Conservation (phyloP, 2,329 filamentous ascomycete species). For the Apiospora hydei region DNA sequence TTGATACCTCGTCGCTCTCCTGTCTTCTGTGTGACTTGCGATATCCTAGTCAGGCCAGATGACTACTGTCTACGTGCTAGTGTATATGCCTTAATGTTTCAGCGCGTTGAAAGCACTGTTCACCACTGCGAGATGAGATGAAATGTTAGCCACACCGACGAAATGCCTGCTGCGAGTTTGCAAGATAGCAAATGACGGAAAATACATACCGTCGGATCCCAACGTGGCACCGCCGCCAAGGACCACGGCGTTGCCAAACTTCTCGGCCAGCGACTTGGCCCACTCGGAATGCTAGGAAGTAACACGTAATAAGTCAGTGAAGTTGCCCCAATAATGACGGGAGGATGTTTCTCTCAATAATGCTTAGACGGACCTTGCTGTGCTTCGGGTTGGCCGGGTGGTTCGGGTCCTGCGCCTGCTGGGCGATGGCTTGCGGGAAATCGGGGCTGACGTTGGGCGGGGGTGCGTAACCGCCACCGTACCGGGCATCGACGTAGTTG, state of each 20-base stretch:
- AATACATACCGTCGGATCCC: background rate
- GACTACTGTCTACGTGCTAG: background rate
- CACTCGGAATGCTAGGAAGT: slow-evolving; percentile 7
- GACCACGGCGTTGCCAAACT: slow-evolving; percentile 20
- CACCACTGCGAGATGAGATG: background rate
- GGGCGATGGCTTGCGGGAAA: slow-evolving; percentile 19
- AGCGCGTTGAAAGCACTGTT: background rate
- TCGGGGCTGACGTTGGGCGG: slow-evolving; percentile 1
- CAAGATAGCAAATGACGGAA: background rate
- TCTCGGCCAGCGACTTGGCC: slow-evolving; percentile 18
- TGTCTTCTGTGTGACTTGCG: background rate
- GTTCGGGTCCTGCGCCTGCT: slow-evolving; percentile 21
- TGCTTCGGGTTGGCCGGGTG: slow-evolving; percentile 22
- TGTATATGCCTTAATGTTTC: background rate
- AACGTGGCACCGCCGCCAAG: slow-evolving; percentile 14
- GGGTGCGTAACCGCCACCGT: background rate
- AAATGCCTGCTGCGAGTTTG: background rate
- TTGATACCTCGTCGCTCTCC: background rate
- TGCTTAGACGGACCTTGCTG: background rate
- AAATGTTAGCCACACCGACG: background rate
- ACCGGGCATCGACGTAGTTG: slow-evolving; percentile 18
- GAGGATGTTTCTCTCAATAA: background rate
- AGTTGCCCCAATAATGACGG: background rate
- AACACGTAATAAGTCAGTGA: background rate
- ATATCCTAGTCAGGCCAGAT: background rate